phyloP scores from a whole-genome alignment of 306 rosid genomes.

The Cucumis melo region DNA sequence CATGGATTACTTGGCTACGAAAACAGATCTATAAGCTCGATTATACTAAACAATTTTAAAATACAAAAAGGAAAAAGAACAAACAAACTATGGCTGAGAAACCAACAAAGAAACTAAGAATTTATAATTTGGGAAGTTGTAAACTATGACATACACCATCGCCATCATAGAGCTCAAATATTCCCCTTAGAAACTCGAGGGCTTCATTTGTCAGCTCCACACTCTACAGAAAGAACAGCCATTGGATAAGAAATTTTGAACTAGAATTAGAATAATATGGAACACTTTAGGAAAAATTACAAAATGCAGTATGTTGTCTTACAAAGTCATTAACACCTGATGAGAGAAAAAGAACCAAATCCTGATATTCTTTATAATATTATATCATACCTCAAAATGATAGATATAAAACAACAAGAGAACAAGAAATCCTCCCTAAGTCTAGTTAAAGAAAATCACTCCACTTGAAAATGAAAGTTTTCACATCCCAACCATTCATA shows the following conservation, averaged over 20 bases:
- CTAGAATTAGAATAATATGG: background rate
- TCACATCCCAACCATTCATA: background rate
- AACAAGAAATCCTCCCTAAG: background rate
- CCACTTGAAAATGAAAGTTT: background rate
- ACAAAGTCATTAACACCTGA: background rate
- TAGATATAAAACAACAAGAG: background rate
- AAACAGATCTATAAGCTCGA: background rate
- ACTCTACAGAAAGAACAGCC: conserved; percentile 45
- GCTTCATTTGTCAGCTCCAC: conserved; percentile 96
- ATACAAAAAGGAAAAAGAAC: no score
- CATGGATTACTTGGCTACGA: background rate
- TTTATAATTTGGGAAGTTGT: background rate
- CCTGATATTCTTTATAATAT: background rate
- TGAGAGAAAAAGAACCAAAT: background rate
- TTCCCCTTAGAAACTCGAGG: conserved; percentile 61
- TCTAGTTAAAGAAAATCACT: background rate
- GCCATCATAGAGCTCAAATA: conserved; percentile 56
- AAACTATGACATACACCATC: conserved; percentile 47
- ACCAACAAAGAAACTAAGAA: background rate
- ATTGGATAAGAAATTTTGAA: conserved; percentile 7
- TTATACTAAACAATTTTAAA: background rate
- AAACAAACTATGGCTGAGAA: background rate
- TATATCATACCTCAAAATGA: background rate
- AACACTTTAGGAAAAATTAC: background rate
- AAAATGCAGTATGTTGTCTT: background rate